Base-by-base conservation (phyloP, 352 stramenopile species). In the Pythium aquatile region DNA sequence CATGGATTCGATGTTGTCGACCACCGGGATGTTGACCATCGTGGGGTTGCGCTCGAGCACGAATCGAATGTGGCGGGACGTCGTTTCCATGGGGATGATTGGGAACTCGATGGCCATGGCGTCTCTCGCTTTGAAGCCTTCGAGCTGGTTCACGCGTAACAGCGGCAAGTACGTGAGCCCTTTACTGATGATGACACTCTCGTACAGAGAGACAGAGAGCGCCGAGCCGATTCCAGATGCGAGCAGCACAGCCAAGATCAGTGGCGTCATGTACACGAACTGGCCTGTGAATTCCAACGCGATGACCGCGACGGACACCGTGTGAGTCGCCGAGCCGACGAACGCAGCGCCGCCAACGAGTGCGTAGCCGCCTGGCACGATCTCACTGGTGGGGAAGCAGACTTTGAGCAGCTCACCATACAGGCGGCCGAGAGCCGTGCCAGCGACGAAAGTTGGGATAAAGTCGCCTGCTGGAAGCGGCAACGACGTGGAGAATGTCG, bases 281-380 rank as follows among this genome's bases (percentile, higher is more conserved):
- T 90, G 80, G 1, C 83, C 81, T 5, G 81, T 90, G 54, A 91
- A 83, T 55, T 91, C 83, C 10, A 88, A 61, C 30, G 78, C 79
- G 52, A 91, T 91, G n/a, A 91, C 78, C 65, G 85, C 85, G 14
- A 88, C 78, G 0, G 81, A 91, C 9, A 90, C 73, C 3, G 85
- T 90, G 55, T 88, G 80, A 16, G 85, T 93, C 5, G 70, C 76
- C 1, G 79, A 66, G 3, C 74, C 81, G n/a, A 83, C 75, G 28
- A 94, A 80, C 4, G 78, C 73, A 10, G 83, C 83, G 6, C 73
- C 85, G 33, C 84, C 83, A 4, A 81, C 79, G 11, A 94, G 59
- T 5, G 85, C 83, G 59, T 93, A 94, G 28, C 79, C 81, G 6
- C 84, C 84, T 2, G 83, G 70, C 1, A 84, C 58, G 40, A 92